phyloP scores from a whole-genome alignment of 2,329 filamentous ascomycete genomes.

The Xylaria polymorpha region DNA sequence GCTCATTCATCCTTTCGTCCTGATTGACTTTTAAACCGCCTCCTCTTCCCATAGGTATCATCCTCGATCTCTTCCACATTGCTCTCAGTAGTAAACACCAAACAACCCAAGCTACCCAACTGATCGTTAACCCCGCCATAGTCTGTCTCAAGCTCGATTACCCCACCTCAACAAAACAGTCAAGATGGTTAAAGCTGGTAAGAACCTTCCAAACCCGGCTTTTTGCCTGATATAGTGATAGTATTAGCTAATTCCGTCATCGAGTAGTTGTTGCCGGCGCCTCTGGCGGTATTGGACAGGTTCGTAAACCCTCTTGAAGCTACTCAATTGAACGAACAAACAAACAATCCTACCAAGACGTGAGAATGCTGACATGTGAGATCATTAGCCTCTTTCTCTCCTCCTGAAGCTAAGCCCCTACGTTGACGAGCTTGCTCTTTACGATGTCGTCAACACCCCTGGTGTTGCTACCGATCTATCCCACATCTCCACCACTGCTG shows the following conservation, averaged over 20 bases:
- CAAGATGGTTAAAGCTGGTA: constrained; percentile 72
- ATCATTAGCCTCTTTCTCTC: constrained; percentile 85
- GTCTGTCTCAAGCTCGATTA: constrained; percentile 32
- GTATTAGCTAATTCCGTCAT: constrained; percentile 17
- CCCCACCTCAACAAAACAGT: constrained; percentile 46
- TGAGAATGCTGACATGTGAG: constrained; percentile 36
- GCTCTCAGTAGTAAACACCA: background rate
- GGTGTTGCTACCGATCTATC: constrained; percentile 96
- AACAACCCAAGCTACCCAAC: background rate
- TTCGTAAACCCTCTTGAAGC: constrained; percentile 55
- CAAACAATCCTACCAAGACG: background rate
- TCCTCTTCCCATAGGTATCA: background rate
- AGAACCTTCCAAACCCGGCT: constrained; percentile 26
- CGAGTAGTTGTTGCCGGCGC: constrained; percentile 87
- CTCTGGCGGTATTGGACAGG: constrained; percentile 98
- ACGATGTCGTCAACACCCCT: constrained; percentile 99
- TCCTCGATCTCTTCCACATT: background rate
- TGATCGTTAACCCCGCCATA: constrained; percentile 33
- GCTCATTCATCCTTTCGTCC: background rate
- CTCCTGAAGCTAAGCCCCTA: constrained; percentile 91
- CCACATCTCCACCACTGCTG: constrained; percentile 92
- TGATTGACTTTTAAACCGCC: background rate
- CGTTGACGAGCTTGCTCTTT: constrained; percentile 92
- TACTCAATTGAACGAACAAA: background rate
- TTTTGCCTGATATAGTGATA: background rate